Conservation (phyloP, 306 rosid genomes). For the Echinosophora koreensis region DNA sequence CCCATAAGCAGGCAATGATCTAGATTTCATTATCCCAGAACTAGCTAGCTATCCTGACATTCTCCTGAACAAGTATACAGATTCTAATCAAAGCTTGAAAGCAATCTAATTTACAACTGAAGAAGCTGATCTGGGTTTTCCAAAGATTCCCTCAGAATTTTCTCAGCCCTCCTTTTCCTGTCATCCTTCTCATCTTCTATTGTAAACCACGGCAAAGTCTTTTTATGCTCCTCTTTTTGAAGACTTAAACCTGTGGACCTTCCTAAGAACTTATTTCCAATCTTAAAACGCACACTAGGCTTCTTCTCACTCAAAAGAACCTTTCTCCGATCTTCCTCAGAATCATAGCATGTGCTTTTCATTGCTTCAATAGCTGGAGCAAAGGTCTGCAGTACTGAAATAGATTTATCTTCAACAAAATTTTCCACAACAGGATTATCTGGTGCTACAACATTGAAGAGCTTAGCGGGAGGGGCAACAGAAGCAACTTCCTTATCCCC, state of each 20-base stretch:
- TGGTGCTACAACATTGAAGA: constrained; percentile 47
- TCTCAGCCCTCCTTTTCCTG: constrained; percentile 79
- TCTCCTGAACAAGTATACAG: constrained; percentile 77
- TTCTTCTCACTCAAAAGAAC: constrained; percentile 56
- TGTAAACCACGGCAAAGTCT: constrained; percentile 57
- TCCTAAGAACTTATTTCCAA: constrained; percentile 67
- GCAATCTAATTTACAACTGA: constrained; percentile 76
- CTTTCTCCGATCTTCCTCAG: constrained; percentile 56
- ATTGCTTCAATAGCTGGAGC: constrained; percentile 86
- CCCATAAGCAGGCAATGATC: constrained; percentile 61
- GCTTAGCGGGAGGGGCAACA: constrained; percentile 66
- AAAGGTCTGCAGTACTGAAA: constrained; percentile 74
- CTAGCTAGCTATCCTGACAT: constrained; percentile 68
- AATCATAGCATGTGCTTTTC: constrained; percentile 52
- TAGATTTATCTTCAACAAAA: constrained; percentile 53
- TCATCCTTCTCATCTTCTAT: constrained; percentile 74
- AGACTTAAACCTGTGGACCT: constrained; percentile 54
- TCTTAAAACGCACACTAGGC: constrained; percentile 73
- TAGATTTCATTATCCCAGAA: constrained; percentile 61
- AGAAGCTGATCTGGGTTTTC: constrained; percentile 74
- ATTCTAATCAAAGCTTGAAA: constrained; percentile 58
- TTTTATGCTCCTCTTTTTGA: constrained; percentile 55
- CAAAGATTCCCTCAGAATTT: constrained; percentile 81
- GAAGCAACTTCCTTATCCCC: constrained; percentile 80
- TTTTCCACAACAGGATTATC: constrained; percentile 52